Evolutionary conservation across 2,329 filamentous ascomycete species (phyloP).

Genomic region (Hymenoscyphus occultus): DNA sequence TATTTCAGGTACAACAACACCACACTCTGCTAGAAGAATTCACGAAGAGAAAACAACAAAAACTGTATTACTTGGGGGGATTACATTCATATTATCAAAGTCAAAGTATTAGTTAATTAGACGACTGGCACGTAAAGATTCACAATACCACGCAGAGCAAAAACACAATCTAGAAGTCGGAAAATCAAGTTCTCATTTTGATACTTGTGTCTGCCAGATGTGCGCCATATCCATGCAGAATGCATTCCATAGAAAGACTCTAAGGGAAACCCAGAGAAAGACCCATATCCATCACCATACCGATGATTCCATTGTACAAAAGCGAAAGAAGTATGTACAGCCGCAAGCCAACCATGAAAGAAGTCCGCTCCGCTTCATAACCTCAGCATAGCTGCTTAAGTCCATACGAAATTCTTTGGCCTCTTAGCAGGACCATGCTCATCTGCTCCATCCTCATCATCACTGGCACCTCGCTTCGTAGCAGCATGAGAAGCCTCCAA

Average conservation of each 20-base stretch:
- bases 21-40: too few species aligned
- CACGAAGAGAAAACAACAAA: too few species aligned
- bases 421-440: constrained; percentile 22
- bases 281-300: neutral
- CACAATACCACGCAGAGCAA: neutral
- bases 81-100: too few species aligned
- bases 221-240: neutral
- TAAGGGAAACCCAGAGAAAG: neutral
- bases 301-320: neutral
- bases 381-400: too few species aligned
- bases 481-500: constrained; percentile 17
- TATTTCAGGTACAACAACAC: too few species aligned
- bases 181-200: neutral
- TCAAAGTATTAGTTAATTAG: too few species aligned
- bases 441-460: constrained; percentile 19
- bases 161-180: neutral
- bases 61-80: too few species aligned
- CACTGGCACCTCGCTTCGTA: constrained; percentile 17
- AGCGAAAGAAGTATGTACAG: neutral
- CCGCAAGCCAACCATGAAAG: neutral
- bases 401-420: constrained; percentile 1
- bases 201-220: neutral
- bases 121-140: too few species aligned
- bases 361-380: constrained; percentile 10
- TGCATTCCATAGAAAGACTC: neutral